Evolutionary conservation across 345 rosid species (phyloP), one percentile per base, ranked within the genome.

Genomic region (Aethionema arabicum): DNA sequence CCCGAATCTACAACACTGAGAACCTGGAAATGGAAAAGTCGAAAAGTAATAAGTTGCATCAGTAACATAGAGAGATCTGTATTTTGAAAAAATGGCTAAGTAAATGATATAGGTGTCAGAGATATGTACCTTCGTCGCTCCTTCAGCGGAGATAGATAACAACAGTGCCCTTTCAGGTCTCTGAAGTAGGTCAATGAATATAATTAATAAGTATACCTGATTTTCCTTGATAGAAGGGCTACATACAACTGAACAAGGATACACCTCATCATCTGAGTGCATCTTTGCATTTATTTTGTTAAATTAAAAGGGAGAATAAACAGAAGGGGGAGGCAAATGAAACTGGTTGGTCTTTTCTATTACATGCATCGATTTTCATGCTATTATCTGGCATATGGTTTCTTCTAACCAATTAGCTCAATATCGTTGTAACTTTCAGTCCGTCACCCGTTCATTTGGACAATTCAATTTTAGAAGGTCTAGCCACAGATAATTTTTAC

Each of bases 151-250:
- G 49, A 78, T 70, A 38, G 89, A 85, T 56, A 91, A 74, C 72
- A 79, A 75, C 76, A 91, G 69, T 27, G 72, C 82, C 77, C 96
- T 86, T 74, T 86, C 95, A 7, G 95, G 89, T 71, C 79, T 91
- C 98, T 91, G 96, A 61, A 75, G 67, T 62, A 36, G 60, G 61
- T 56, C 14, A 70, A 57, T 29, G n/a, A 7, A 64, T 43, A 65
- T 4, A 71, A 59, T 37, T 50, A 51, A 63, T 16, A 42, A 16
- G 32, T 30, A 14, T 37, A 56, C 48, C 32, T 51, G 35, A 31
- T 35, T 42, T 29, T 38, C 56, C 29, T 10, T 38, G 15, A 38
- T 49, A 49, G 31, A 61, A 31, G 29, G 66, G 66, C 32, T 12
- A 53, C 30, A 53, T 13, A 64, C 37, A 64, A 64, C 68, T 53